These are phyloP conservation scores for Sphaerulina vaccinii DNA, from an alignment of 2,329 filamentous ascomycete species.

Conservation along the genomic window DNA sequence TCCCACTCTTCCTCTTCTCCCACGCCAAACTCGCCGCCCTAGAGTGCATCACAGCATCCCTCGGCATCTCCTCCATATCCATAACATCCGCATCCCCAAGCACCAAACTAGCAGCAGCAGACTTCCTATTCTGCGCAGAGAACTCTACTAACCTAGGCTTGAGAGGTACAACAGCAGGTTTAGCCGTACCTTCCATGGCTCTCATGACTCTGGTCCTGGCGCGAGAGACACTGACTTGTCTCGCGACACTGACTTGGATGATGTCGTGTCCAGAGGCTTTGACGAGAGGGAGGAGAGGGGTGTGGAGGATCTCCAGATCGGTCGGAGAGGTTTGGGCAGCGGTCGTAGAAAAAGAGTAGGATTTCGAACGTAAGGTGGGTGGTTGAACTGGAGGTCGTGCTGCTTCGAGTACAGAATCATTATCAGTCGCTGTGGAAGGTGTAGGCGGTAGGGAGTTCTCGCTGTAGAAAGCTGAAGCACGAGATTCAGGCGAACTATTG, in stretches of 20 bases:
- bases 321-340: too few relatives aligned
- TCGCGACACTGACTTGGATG: slow-evolving; percentile 33
- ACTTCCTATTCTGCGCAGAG: slow-evolving; percentile 32
- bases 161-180: slow-evolving; percentile 31
- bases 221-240: slow-evolving; percentile 32
- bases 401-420: slow-evolving; percentile 19
- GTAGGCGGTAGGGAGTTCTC: slow-evolving; percentile 34
- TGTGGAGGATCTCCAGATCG: too few relatives aligned
- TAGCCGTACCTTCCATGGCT: slow-evolving; percentile 23
- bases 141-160: slow-evolving; percentile 36
- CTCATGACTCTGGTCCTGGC: slow-evolving; percentile 28
- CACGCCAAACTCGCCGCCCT: slow-evolving; percentile 12
- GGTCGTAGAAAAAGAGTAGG: neutral
- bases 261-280: slow-evolving; percentile 32
- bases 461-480: slow-evolving; percentile 26
- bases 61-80: slow-evolving; percentile 11
- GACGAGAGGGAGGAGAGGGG: slow-evolving; percentile 26
- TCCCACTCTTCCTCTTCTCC: slow-evolving; percentile 1
- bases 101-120: slow-evolving; percentile 33
- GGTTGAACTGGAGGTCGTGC: slow-evolving; percentile 8
- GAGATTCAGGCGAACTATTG: slow-evolving; percentile 26
- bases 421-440: slow-evolving; percentile 29
- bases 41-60: slow-evolving; percentile 13
- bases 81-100: slow-evolving; percentile 27
- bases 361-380: neutral